Evolutionary conservation across 1,284 basidiomycete genomes (phyloP).

Genomic region (Cutaneotrichosporon arboriforme): DNA sequence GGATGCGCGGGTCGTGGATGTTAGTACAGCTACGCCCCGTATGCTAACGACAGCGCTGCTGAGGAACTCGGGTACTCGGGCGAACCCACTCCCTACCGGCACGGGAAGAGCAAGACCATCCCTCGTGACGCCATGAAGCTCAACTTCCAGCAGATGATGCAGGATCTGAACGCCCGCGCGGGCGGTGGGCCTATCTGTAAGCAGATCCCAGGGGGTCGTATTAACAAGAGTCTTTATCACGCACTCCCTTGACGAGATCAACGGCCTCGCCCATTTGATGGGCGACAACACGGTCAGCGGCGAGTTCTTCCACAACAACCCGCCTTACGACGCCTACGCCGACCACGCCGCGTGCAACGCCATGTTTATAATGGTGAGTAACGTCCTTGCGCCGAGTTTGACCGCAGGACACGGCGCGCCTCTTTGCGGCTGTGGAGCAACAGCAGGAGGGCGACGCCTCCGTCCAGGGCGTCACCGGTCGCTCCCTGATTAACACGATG

Average conservation of each 20-base stretch:
- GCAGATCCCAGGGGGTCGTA: accelerated
- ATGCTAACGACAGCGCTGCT: conserved; percentile 17
- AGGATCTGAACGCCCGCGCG: conserved; percentile 25
- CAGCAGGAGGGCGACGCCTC: conserved; percentile 15
- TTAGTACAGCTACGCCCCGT: conserved; percentile 19
- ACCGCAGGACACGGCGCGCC: conserved; percentile 31
- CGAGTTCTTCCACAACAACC: conserved; percentile 20
- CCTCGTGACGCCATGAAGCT: conserved; percentile 13
- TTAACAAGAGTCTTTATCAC: conserved; percentile 26
- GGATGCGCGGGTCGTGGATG: conserved; percentile 39
- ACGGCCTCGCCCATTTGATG: conserved; percentile 17
- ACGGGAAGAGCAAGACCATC: conserved; percentile 28
- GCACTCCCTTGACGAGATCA: conserved; percentile 22
- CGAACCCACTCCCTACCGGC: conserved; percentile 18
- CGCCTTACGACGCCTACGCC: conserved; percentile 17
- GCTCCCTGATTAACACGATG: not conserved
- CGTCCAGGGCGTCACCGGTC: conserved; percentile 7
- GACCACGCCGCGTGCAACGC: conserved; percentile 7
- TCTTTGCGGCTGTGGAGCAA: conserved; percentile 33
- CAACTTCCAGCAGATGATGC: conserved; percentile 23
- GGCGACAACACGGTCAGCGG: conserved; percentile 19
- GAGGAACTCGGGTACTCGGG: conserved; percentile 16
- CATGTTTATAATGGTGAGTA: conserved; percentile 30
- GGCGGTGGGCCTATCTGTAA: conserved; percentile 35
- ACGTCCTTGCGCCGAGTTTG: not conserved